Base-by-base conservation (phyloP, 2,329 filamentous ascomycete species). In the Colletotrichum sublineola region DNA sequence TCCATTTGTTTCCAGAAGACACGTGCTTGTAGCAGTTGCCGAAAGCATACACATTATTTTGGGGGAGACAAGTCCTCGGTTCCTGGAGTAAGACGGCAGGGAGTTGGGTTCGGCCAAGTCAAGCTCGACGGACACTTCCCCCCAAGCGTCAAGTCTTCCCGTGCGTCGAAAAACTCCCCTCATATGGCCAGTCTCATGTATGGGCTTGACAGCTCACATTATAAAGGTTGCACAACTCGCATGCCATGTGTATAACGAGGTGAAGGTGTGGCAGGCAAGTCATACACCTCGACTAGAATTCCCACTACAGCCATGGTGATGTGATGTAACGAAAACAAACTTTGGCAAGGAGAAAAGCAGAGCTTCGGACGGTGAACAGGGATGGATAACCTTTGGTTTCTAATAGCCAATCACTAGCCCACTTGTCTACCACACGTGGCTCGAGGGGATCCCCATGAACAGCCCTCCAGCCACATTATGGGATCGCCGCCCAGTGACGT, bases 341-440 rank as follows among this genome's bases (percentile, higher is more conserved):
- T 15, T 55, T 55, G 1, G 20, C 8, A 12, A 36, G 29, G 15
- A 53, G 8, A 48, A 24, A n/a, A n/a, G 6, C 29, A 33, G 52
- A 36, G 5, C 6, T 1, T 36, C 31, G 18, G 52, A n/a, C 29
- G 15, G 33, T 4, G 6, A n/a, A 20, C 15, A 12, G 18, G 31
- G 44, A n/a, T 46, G 46, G 46, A 48, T 46, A 20, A 36, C 5
- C 40, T 31, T 20, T 6, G 52, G 5, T 18, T 36, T 18, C 18
- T 7, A 3, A 18, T 38, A 40, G 20, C 55, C n/a, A 40, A 24
- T 24, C 33, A 57, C 33, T 36, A 5, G 5, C 33, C 42, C 24
- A 29, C 20, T 44, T 5, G 52, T 18, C 48, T 67, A 48, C 68
- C 58, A 71, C 65, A 33, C n/a, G 68, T 68, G 69, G 65, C 69